Conservation (phyloP, 2,329 filamentous ascomycete genomes). For the Neopestalotiopsis sp. region DNA sequence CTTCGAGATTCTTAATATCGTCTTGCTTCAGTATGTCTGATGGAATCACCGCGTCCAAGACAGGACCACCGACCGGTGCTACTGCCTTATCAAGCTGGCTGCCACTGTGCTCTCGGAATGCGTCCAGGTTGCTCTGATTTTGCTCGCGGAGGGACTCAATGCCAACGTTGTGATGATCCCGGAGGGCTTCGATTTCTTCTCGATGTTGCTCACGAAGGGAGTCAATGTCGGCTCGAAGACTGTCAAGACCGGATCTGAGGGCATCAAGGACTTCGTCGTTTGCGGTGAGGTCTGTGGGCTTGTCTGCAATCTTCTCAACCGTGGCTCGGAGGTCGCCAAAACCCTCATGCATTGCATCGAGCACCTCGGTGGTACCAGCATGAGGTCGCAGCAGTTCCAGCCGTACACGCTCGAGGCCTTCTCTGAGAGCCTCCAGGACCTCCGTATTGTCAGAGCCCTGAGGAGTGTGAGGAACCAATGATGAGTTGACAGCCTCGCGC, state of each 20-base stretch:
- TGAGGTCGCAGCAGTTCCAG: constrained; percentile 73
- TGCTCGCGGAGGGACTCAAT: constrained; percentile 70
- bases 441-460: constrained; percentile 60
- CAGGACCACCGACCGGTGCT: constrained; percentile 56
- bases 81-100: constrained; percentile 31
- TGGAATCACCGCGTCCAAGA: constrained; percentile 53
- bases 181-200: constrained; percentile 77
- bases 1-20: constrained; percentile 86
- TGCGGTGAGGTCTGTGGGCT: constrained; percentile 80
- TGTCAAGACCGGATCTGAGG: constrained; percentile 80
- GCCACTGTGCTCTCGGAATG: constrained; percentile 57
- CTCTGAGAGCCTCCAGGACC: constrained; percentile 72
- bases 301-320: constrained; percentile 79
- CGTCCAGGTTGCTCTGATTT: constrained; percentile 69
- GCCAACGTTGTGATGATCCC: constrained; percentile 59
- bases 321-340: constrained; percentile 77
- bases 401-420: constrained; percentile 76
- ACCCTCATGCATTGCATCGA: constrained; percentile 89
- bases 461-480: constrained; percentile 64
- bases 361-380: constrained; percentile 81
- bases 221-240: constrained; percentile 79
- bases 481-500: constrained; percentile 76
- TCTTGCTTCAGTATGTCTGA: constrained; percentile 65
- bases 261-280: constrained; percentile 91
- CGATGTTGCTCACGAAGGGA: constrained; percentile 72